phyloP scores from a whole-genome alignment of 2,329 filamentous ascomycete genomes.

The Arthrobotrys megalospora region DNA sequence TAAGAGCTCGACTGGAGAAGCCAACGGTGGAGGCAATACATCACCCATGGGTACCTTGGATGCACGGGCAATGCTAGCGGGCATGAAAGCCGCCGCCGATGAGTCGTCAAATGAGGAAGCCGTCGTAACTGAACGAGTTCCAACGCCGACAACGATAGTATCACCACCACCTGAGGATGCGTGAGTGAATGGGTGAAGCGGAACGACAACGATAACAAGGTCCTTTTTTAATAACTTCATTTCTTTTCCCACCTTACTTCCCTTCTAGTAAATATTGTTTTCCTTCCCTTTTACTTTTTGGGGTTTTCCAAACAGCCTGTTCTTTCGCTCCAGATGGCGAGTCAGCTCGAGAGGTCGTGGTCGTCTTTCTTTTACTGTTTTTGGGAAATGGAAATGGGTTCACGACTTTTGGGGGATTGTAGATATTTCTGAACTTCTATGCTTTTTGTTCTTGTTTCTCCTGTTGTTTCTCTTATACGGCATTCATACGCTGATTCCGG shows the following conservation, averaged over 20 bases:
- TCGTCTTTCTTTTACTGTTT: constrained; percentile 14
- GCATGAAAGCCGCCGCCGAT: constrained; percentile 57
- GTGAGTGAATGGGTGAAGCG: constrained; percentile 19
- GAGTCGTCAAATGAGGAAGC: constrained; percentile 60
- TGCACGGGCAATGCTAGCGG: constrained; percentile 54
- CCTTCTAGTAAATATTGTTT: constrained; percentile 62
- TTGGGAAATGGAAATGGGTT: constrained; percentile 31
- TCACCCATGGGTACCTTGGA: constrained; percentile 54
- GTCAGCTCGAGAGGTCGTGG: constrained; percentile 23
- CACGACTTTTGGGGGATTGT: constrained; percentile 60
- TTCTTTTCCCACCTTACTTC: constrained; percentile 62
- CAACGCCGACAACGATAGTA: constrained; percentile 61
- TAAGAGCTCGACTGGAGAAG: constrained; percentile 30
- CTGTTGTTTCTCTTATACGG: constrained; percentile 4
- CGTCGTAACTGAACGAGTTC: constrained; percentile 37
- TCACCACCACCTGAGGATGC: constrained; percentile 61
- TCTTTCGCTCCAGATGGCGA: constrained; percentile 52
- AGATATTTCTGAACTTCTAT: constrained; percentile 54
- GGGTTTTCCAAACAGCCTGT: not conserved
- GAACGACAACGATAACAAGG: constrained; percentile 20
- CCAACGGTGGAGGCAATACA: constrained; percentile 37
- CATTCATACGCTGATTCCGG: constrained; percentile 12
- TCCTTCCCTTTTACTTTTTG: constrained; percentile 35
- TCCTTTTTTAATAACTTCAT: constrained; percentile 59
- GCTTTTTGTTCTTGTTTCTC: not conserved